Evolutionary conservation across 331 rosid species (phyloP), one percentile per base, ranked within the genome.

Genomic region (Telfairia occidentalis): DNA sequence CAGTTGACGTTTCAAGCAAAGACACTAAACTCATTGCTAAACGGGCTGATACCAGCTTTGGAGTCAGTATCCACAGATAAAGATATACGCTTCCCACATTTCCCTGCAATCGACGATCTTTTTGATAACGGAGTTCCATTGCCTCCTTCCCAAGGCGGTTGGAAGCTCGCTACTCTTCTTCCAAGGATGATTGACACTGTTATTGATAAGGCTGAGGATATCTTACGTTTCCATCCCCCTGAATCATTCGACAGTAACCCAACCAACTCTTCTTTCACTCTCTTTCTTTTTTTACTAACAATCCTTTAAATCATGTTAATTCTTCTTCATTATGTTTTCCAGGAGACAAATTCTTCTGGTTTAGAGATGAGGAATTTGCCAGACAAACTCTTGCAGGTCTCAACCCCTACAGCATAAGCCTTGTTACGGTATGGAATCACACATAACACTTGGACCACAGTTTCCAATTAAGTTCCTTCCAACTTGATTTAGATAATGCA

Each of bases 371-470:
- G 49, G 96, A 91, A 80, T 94, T 94, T 81, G 86, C 73, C 4
- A 84, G 98, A 79, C 98, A 91, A 54, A 94, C 97, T 21, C 88
- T 94, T 42, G 89, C 98, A 18, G 97, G 98, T 74, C 92, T 94
- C 66, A 91, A 94, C 79, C 98, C 98, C 0, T 91, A 71, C 46
- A 80, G 88, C 81, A 66, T 94, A 63, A 77, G 79, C 63, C 81
- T 87, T 81, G 89, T 94, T 80, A 89, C 89, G 86, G 98, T 94
- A 85, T 5, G 60, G 9, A 29, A 42, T 32, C 12, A n/a, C n/a
- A n/a, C n/a, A n/a, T n/a, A n/a, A n/a, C n/a, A 10, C 52, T 9
- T 7, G n/a, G 30, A 30, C 12, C 28, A 9, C 18, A 32, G 37
- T 32, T 32, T 63, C 45, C 18, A 40, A 40, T 10, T 40, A n/a